phyloP scores from a whole-genome alignment of 2,329 filamentous ascomycete genomes.

The Phoma herbarum region DNA sequence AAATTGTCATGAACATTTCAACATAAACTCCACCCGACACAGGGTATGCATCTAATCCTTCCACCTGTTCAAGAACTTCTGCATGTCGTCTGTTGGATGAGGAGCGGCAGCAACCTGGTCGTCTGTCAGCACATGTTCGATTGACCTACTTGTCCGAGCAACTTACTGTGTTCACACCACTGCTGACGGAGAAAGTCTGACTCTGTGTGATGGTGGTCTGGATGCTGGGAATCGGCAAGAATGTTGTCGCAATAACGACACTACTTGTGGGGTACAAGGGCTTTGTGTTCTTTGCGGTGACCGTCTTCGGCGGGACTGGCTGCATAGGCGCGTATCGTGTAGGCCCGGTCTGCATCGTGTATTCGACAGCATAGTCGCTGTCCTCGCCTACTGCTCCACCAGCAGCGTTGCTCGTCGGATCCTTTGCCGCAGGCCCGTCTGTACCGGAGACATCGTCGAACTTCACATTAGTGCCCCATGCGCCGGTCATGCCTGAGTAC shows the following conservation, averaged over 20 bases:
- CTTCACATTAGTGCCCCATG: slow-evolving; percentile 58
- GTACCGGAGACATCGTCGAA: slow-evolving; percentile 38
- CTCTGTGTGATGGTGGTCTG: slow-evolving; percentile 63
- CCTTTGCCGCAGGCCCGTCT: slow-evolving; percentile 38
- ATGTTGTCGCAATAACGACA: slow-evolving; percentile 61
- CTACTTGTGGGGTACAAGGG: slow-evolving; percentile 65
- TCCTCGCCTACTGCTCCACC: slow-evolving; percentile 36
- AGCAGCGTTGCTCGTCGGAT: slow-evolving; percentile 34
- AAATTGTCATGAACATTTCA: neutral
- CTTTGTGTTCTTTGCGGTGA: slow-evolving; percentile 61
- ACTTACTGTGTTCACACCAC: slow-evolving; percentile 68
- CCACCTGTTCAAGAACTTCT: slow-evolving; percentile 66
- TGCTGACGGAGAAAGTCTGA: slow-evolving; percentile 61
- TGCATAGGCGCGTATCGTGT: slow-evolving; percentile 71
- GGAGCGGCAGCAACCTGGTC: slow-evolving; percentile 63
- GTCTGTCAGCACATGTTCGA: slow-evolving; percentile 26
- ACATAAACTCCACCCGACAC: neutral
- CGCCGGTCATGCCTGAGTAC: slow-evolving; percentile 70
- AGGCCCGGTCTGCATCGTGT: slow-evolving; percentile 64
- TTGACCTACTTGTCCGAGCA: neutral
- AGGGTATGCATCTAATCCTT: slow-evolving; percentile 57
- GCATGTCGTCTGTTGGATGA: slow-evolving; percentile 63
- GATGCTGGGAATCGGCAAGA: slow-evolving; percentile 55
- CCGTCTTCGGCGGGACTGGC: slow-evolving; percentile 65
- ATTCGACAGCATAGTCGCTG: slow-evolving; percentile 57